Evolutionary conservation across 2,329 filamentous ascomycete genomes (phyloP), one percentile per base, ranked within the genome.

Genomic region (Penicillium glabrum): DNA sequence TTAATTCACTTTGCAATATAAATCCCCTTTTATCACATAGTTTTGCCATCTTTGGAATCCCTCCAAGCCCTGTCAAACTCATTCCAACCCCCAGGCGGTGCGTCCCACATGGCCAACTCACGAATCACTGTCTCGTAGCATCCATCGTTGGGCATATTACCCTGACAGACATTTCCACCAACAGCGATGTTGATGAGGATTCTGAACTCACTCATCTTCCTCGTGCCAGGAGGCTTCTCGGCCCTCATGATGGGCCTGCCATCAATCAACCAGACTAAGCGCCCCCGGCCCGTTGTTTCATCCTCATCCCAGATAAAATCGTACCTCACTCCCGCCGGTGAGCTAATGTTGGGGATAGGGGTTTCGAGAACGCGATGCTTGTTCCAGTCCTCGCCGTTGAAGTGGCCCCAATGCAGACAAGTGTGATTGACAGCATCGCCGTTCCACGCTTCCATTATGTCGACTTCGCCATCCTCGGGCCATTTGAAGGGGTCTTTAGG

Each of bases 401-500:
- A 65, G 51, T 66, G 62, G 10, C 64, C 64, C 64, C 64, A 66
- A 47, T 66, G 64, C 21, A 66, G 53, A 64, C 64, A 66, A 21
- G 62, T 61, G 44, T 66, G 64, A 41, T 66, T 65, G 43, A 65
- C 50, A 52, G 62, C 62, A 58, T 65, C 59, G 39, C 64, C 64
- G 29, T 66, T 66, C 64, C 64, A 66, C n/a, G 56, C 59, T 55
- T 66, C 64, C 62, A 65, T 65, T 7, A 66, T 66, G 35, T 66
- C 64, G 21, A 66, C 31, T 57, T 66, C 64, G 5, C 64, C 64
- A 55, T 66, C 64, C 44, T 65, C 61, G 35, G 64, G 64, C 64
- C 64, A 66, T 56, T 64, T 62, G 55, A 66, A 66, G 49, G 64
- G 64, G 51, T 66, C 62, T 64, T 66, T 63, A 60, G 64, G 64